Evolutionary conservation across 1,284 basidiomycete genomes (phyloP).

Genomic region (Schizophyllum commune): DNA sequence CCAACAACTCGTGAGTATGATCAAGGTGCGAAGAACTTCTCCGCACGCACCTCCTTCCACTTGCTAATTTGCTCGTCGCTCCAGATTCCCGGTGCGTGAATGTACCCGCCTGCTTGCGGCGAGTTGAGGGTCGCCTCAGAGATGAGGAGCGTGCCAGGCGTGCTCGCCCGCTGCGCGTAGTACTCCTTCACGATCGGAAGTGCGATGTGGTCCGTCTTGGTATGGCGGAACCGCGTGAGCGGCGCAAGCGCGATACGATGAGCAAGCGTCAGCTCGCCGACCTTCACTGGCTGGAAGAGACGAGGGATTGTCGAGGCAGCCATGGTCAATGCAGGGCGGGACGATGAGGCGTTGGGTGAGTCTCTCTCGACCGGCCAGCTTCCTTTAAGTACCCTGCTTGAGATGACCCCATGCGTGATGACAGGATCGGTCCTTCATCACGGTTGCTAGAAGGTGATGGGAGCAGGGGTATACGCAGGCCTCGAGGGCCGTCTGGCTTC

Average conservation of each 20-base stretch:
- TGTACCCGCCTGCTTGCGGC: slow-evolving; percentile 1
- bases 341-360: no score
- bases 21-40: no score
- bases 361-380: no score
- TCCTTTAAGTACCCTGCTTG: no score
- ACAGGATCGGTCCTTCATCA: no score
- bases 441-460: no score
- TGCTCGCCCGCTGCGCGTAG: slow-evolving; percentile 8
- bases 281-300: slow-evolving; percentile 37
- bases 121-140: slow-evolving; percentile 9
- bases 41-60: no score
- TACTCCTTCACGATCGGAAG: slow-evolving; percentile 10
- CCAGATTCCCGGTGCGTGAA: slow-evolving; percentile 11
- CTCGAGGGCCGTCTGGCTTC: no score
- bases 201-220: slow-evolving; percentile 2
- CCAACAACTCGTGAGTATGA: background rate
- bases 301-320: background rate
- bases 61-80: slow-evolving; percentile 7
- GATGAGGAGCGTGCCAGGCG: slow-evolving; percentile 10
- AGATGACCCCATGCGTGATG: no score
- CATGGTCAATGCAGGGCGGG: background rate
- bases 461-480: no score
- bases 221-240: slow-evolving; percentile 24
- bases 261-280: slow-evolving; percentile 32
- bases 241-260: slow-evolving; percentile 35